Percentiles rank a stretch among this genome's conserved stretches.
Evolutionary conservation across 805 yeast species (phyloP).

Genomic region (Cyberlindnera nakhonratchasimensis): DNA sequence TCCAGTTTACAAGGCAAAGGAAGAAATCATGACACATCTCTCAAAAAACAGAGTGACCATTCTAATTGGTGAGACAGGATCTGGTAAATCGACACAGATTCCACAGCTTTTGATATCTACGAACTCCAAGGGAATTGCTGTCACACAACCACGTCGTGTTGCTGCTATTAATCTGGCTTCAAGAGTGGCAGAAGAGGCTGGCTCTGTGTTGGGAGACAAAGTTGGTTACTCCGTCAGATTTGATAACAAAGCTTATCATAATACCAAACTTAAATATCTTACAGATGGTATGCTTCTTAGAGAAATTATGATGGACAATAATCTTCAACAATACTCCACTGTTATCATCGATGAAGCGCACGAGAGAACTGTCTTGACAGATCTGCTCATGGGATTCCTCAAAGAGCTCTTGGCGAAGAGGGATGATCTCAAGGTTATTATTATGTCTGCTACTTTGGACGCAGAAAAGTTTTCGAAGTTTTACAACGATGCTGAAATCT

Average conservation of each 20-base stretch:
- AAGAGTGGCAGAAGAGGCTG: conserved; percentile 87
- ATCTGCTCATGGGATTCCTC: conserved; percentile 82
- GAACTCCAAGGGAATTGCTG: conserved; percentile 62
- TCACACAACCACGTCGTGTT: conserved; percentile 96
- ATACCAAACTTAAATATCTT: conserved; percentile 74
- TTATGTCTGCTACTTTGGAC: conserved; percentile 97
- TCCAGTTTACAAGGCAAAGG: conserved; percentile 75
- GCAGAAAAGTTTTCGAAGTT: conserved; percentile 82
- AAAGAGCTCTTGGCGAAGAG: conserved; percentile 58
- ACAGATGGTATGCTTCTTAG: conserved; percentile 98
- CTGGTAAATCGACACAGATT: conserved; percentile 95
- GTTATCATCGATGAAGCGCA: conserved; percentile 95
- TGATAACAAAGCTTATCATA: conserved; percentile 58
- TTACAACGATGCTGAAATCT: conserved; percentile 75
- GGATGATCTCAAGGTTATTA: conserved; percentile 60
- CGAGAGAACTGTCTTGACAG: conserved; percentile 91
- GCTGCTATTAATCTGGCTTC: conserved; percentile 94
- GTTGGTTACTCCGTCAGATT: conserved; percentile 95
- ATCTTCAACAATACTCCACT: conserved; percentile 62
- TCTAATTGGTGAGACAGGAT: conserved; percentile 94
- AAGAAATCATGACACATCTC: conserved; percentile 55
- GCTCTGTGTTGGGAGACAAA: conserved; percentile 68
- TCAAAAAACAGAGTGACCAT: conserved; percentile 62
- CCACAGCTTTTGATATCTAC: conserved; percentile 80
- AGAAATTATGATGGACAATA: conserved; percentile 76